These are phyloP conservation scores for Lodderomyces pseudojiufengensis DNA, from an alignment of 1,139 yeast genomes.

Conservation along the genomic window DNA sequence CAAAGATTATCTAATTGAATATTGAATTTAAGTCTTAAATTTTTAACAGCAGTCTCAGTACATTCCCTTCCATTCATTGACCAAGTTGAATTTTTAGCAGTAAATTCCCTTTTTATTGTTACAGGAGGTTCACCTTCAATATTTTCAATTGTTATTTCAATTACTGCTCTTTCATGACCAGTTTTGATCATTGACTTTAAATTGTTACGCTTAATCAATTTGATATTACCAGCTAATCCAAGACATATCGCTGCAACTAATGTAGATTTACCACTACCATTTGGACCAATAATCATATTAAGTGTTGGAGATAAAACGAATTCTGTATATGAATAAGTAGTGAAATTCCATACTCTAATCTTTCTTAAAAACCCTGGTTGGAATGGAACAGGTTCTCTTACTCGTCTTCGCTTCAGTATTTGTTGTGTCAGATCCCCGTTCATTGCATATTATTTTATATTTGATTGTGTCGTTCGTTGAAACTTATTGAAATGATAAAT, in stretches of 20 bases:
- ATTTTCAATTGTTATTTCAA: conserved; percentile 66
- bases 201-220: conserved; percentile 74
- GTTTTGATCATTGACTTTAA: conserved; percentile 73
- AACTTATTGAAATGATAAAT: too few species aligned
- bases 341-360: conserved; percentile 69
- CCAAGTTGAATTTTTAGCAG: conserved; percentile 57
- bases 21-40: conserved; percentile 48
- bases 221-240: conserved; percentile 81
- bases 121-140: conserved; percentile 23
- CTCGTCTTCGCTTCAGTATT: conserved; percentile 6
- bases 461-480: too few species aligned
- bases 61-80: conserved; percentile 43
- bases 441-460: too few species aligned
- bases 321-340: conserved; percentile 76
- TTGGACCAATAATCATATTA: conserved; percentile 95
- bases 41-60: conserved; percentile 45
- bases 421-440: background rate
- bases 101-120: conserved; percentile 36
- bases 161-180: conserved; percentile 53
- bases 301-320: conserved; percentile 78
- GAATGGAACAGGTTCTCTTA: conserved; percentile 16
- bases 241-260: conserved; percentile 91
- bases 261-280: conserved; percentile 95
- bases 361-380: conserved; percentile 67
- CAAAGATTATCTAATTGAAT: conserved; percentile 90